These are phyloP conservation scores for Xylaria hypoxylon DNA, from an alignment of 2,329 filamentous ascomycete genomes.

Conservation along the genomic window DNA sequence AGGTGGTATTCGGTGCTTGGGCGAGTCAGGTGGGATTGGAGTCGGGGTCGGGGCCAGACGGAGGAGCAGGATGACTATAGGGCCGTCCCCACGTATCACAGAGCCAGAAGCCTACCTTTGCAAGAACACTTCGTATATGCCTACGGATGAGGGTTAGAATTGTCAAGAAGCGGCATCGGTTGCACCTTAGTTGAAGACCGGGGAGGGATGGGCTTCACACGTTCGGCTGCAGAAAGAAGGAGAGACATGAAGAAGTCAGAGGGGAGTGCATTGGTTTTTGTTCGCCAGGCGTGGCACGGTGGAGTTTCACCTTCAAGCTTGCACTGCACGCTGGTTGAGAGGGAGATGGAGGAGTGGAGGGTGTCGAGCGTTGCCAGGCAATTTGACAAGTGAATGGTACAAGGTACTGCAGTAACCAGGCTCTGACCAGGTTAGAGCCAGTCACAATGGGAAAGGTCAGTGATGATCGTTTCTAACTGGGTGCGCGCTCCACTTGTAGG, in stretches of 20 bases:
- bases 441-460: slow-evolving; percentile 22
- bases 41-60: slow-evolving; percentile 17
- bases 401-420: slow-evolving; percentile 2
- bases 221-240: slow-evolving; percentile 42
- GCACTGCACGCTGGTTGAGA: slow-evolving; percentile 44
- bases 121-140: slow-evolving; percentile 42
- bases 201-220: slow-evolving; percentile 41
- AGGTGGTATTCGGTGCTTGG: background rate
- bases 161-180: slow-evolving; percentile 45
- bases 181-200: slow-evolving; percentile 37
- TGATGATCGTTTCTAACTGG: slow-evolving; percentile 25
- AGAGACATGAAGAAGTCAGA: slow-evolving; percentile 40
- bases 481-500: slow-evolving; percentile 24
- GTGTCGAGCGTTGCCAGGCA: slow-evolving; percentile 45
- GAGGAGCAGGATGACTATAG: slow-evolving; percentile 1
- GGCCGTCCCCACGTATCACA: slow-evolving; percentile 28
- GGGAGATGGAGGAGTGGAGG: slow-evolving; percentile 42
- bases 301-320: slow-evolving; percentile 43
- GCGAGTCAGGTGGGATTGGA: slow-evolving; percentile 20
- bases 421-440: background rate
- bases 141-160: slow-evolving; percentile 39
- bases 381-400: slow-evolving; percentile 33
- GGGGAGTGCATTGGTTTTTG: slow-evolving; percentile 50
- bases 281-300: slow-evolving; percentile 41
- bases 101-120: slow-evolving; percentile 25